These are phyloP conservation scores for Ophiostoma sp. DNA, from an alignment of 2,329 filamentous ascomycete species.

Conservation along the genomic window DNA sequence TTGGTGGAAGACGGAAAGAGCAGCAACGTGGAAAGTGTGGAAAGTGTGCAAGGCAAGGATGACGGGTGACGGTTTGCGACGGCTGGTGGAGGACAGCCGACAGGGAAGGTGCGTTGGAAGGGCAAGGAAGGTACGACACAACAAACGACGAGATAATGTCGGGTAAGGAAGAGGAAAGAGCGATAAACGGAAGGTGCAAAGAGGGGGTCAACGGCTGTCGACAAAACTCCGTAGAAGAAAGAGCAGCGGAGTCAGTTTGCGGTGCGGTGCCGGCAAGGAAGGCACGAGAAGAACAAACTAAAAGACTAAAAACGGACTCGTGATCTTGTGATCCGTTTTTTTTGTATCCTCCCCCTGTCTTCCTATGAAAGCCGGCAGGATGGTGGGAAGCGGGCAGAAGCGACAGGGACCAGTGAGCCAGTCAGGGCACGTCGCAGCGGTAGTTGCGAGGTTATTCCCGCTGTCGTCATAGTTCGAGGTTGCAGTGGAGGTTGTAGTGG, in stretches of 20 bases:
- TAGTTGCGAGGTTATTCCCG: not conserved
- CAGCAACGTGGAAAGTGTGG: not conserved
- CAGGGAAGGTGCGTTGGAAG: not conserved
- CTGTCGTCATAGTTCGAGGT: not conserved
- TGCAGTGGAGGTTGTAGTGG: not conserved
- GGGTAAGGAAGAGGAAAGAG: constrained; percentile 1
- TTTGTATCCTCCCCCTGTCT: not conserved
- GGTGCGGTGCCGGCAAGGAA: constrained; percentile 12
- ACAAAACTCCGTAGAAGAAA: not conserved
- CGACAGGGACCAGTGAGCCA: not conserved
- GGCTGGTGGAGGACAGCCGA: not conserved
- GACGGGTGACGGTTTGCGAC: not conserved
- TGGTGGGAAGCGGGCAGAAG: not conserved
- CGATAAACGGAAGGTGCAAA: not conserved
- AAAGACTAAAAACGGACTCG: constrained; percentile 3
- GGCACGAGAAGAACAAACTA: constrained; percentile 8
- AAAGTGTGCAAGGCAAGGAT: not conserved
- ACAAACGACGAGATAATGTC: not conserved
- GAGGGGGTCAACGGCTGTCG: not conserved
- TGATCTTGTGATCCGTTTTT: constrained; percentile 12
- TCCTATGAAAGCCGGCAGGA: not conserved
- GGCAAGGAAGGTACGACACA: not conserved
- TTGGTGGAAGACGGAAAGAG: not conserved
- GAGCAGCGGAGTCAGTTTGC: not conserved
- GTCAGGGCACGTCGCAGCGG: not conserved